Conservation (phyloP, 2,329 filamentous ascomycete species). For the Herpotrichia juniperi region DNA sequence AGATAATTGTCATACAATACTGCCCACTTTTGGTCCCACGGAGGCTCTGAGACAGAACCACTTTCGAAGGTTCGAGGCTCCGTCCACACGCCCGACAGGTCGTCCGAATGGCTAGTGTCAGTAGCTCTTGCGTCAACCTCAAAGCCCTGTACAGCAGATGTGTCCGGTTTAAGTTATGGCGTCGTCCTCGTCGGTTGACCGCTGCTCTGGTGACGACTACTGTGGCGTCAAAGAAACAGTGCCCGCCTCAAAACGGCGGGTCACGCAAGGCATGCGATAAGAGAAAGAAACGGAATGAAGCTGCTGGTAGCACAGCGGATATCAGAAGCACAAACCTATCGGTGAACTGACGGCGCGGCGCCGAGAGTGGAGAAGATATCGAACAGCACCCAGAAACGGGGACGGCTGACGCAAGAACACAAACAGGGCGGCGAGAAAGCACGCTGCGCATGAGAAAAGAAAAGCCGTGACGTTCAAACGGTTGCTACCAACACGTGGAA, state of each 20-base stretch:
- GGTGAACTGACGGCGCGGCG: conserved; percentile 7
- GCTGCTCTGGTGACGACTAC: neutral
- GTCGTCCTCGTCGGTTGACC: neutral
- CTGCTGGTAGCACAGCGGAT: conserved; percentile 4
- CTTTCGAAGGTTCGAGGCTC: neutral
- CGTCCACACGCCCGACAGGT: neutral
- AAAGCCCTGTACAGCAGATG: neutral
- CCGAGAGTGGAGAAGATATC: conserved; percentile 3
- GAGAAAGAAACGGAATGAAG: conserved; percentile 2
- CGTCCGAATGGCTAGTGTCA: neutral
- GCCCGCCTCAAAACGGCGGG: conserved; percentile 1
- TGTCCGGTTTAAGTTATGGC: neutral
- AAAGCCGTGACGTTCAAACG: conserved; percentile 12
- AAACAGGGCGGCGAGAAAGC: conserved; percentile 5
- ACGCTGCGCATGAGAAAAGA: conserved; percentile 10
- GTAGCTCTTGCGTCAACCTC: neutral
- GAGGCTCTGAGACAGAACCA: neutral
- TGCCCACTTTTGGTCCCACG: neutral
- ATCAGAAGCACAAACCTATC: conserved; percentile 1
- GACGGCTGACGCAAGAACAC: conserved; percentile 1
- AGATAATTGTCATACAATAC: neutral
- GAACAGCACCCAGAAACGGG: conserved; percentile 7
- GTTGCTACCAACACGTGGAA: conserved; percentile 14
- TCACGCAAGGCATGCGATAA: conserved; percentile 3
- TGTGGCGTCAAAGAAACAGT: neutral